A percentile compares a stretch with the other conserved stretches of the same genome.
phyloP scores from a whole-genome alignment of 2,329 filamentous ascomycete genomes.

The Fusarium coffeatum region DNA sequence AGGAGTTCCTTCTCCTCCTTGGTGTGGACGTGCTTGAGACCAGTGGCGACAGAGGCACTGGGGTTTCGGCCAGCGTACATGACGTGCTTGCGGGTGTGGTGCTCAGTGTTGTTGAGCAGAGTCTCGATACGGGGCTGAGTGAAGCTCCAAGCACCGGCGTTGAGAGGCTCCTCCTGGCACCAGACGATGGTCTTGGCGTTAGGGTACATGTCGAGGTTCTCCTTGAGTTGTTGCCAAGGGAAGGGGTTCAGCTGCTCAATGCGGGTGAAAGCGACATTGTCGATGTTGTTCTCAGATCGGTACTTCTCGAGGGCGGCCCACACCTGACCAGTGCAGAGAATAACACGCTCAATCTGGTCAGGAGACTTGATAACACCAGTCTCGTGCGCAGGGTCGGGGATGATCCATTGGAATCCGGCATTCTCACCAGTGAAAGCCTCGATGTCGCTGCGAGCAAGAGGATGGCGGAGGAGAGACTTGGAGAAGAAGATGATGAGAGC shows the following conservation, averaged over 20 bases:
- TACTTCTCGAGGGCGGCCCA: conserved; percentile 92
- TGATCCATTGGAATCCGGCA: conserved; percentile 96
- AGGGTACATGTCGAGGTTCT: conserved; percentile 96
- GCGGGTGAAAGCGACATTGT: conserved; percentile 92
- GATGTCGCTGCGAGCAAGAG: conserved; percentile 86
- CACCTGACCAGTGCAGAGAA: conserved; percentile 95
- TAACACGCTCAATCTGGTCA: conserved; percentile 91
- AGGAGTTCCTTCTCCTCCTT: conserved; percentile 93
- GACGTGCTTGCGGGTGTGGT: conserved; percentile 94
- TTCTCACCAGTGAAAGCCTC: conserved; percentile 87
- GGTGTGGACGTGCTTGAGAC: conserved; percentile 85
- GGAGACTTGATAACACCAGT: conserved; percentile 78
- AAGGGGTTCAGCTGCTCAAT: conserved; percentile 99
- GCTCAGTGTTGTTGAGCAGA: conserved; percentile 88
- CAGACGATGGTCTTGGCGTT: conserved; percentile 98
- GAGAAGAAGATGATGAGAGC: conserved; percentile 98
- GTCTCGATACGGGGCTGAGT: conserved; percentile 98
- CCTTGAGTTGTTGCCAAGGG: conserved; percentile 96
- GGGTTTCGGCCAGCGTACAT: conserved; percentile 97
- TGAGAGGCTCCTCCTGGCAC: conserved; percentile 97
- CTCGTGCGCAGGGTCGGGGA: conserved; percentile 87
- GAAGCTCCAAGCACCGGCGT: conserved; percentile 96
- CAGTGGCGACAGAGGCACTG: conserved; percentile 92
- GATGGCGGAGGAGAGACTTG: conserved; percentile 94
- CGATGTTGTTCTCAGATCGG: conserved; percentile 85